Percentiles rank a stretch among this genome's conserved stretches.
phyloP scores from a whole-genome alignment of 306 rosid species.

The Fragaria ananassa region DNA sequence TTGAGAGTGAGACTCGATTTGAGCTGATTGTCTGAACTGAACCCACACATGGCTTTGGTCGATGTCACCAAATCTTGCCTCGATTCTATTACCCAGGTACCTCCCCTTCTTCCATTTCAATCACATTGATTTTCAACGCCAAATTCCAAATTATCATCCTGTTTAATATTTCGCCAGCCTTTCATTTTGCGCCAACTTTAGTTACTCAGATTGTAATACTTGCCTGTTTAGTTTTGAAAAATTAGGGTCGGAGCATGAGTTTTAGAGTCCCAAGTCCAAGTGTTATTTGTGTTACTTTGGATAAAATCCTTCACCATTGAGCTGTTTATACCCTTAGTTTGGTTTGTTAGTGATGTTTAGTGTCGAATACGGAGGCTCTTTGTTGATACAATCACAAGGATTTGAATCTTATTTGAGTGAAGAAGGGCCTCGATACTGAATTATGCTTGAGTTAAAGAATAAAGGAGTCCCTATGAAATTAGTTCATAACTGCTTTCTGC shows the following conservation, averaged over 20 bases:
- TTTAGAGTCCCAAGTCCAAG: not conserved
- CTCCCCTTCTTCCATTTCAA: not conserved
- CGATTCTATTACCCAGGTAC: slow-evolving; percentile 72
- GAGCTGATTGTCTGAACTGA: not conserved
- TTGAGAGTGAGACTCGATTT: too few relatives aligned
- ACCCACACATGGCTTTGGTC: slow-evolving; percentile 54
- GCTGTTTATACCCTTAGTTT: not conserved
- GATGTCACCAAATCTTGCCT: slow-evolving; percentile 69
- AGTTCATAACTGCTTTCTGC: not conserved
- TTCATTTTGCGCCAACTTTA: not conserved
- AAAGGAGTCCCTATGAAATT: not conserved
- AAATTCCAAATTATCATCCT: too few relatives aligned
- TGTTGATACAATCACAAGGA: not conserved
- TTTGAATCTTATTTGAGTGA: not conserved
- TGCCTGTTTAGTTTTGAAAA: not conserved
- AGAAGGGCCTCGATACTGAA: not conserved
- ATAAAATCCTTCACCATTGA: not conserved
- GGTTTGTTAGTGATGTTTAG: not conserved
- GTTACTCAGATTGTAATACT: not conserved
- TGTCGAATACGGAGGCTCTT: not conserved
- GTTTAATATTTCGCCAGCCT: not conserved
- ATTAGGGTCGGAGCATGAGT: not conserved
- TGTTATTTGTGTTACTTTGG: not conserved
- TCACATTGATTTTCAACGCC: not conserved
- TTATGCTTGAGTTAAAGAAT: not conserved